Evolutionary conservation across 768 basidiomycete genomes (phyloP), one percentile per base, ranked within the genome.

Genomic region (Crassisporium funariophilum): DNA sequence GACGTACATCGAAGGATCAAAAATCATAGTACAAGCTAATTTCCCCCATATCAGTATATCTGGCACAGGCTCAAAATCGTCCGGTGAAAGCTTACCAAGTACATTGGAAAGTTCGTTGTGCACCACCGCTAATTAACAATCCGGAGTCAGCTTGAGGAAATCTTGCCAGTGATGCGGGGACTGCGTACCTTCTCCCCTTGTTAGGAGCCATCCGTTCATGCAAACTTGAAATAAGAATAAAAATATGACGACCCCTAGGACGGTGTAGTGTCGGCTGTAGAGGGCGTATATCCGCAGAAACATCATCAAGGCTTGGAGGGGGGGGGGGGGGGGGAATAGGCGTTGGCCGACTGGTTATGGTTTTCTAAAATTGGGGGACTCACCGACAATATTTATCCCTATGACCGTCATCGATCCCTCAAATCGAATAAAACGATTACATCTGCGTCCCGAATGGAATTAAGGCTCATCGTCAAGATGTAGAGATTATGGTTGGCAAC

Each of bases 361-460:
- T n/a, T n/a, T n/a, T n/a, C n/a, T n/a, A n/a, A 19, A 21, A 33
- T 0, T 21, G 22, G 8, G 6, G 11, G 17, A 52, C 62, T 27
- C 43, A 68, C 72, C 77, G 0, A 76, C 74, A 9, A 76, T 60
- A 15, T 73, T 69, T 29, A 82, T 73, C 1, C 76, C 79, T 11
- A 75, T 75, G 38, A 78, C 67, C 0, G 77, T 78, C 74, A 77
- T 79, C 1, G 72, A 52, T 3, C 78, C 78, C 53, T 80, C 78
- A 46, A 71, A 79, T 20, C 72, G 66, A 35, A 79, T 67, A 45
- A 79, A 80, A 36, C 65, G 67, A 7, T 36, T 48, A 46, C 78
- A 79, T 24, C 75, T 77, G 31, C n/a, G n/a, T n/a, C n/a, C n/a
- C n/a, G n/a, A n/a, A n/a, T n/a, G n/a, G n/a, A n/a, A n/a, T n/a